phyloP scores from a whole-genome alignment of 331 rosid species.

The Prunus yedoensis region DNA sequence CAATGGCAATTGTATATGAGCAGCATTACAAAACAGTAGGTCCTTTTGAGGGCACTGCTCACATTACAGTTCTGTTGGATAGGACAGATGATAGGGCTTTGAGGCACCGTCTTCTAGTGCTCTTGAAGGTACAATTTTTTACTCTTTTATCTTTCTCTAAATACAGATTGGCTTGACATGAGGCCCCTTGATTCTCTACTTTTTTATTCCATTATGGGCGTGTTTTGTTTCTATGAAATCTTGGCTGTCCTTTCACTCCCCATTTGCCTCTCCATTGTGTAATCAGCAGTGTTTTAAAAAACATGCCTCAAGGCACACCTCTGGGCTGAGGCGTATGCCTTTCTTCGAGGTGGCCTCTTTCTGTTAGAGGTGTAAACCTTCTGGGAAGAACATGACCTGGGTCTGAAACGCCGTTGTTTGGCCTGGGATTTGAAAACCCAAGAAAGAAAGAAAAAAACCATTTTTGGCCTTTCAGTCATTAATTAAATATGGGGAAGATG shows the following conservation, averaged over 20 bases:
- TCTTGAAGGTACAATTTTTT: conserved; percentile 64
- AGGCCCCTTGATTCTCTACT: not conserved
- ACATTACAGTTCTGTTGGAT: conserved; percentile 92
- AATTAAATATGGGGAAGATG: not conserved
- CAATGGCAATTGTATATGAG: conserved; percentile 97
- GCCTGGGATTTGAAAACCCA: not conserved
- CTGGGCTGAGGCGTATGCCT: no score
- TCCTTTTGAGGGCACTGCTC: conserved; percentile 94
- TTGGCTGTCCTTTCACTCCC: not conserved
- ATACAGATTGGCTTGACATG: not conserved
- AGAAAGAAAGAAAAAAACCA: not conserved
- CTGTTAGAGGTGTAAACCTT: not conserved
- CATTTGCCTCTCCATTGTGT: not conserved
- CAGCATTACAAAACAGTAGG: conserved; percentile 85
- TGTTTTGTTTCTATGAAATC: not conserved
- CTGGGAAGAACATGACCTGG: not conserved
- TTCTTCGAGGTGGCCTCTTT: not conserved
- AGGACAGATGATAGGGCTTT: conserved; percentile 97
- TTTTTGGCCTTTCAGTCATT: no score
- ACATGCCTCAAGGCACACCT: no score
- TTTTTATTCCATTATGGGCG: not conserved
- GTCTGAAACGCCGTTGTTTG: not conserved
- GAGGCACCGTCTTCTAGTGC: conserved; percentile 97
- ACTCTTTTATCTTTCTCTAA: not conserved
- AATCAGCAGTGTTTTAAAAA: not conserved